Evolutionary conservation across 345 rosid species (phyloP), one percentile per base, ranked within the genome.

Genomic region (Euphorbia lathyris): DNA sequence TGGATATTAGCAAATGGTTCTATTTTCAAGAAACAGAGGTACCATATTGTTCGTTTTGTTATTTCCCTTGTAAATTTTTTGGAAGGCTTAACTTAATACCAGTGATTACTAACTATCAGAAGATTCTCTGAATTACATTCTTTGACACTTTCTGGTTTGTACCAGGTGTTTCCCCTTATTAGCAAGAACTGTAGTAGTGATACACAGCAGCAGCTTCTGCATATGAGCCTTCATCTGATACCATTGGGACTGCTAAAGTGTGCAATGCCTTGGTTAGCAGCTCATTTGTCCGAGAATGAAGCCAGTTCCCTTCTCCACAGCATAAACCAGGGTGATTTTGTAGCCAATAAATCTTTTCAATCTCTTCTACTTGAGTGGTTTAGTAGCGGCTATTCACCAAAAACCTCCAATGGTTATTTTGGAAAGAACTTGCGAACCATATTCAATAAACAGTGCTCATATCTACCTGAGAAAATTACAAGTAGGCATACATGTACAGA

Each of bases 211-310:
- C 83, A 72, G 74, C 89, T 87, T 65, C 73, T 89, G 20, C 84
- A 74, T 74, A 59, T 56, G 79, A 85, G 90, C 82, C 80, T 87
- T 65, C 81, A 77, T 71, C 78, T 85, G 68, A 80, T 93, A 83
- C 98, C 98, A 52, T 83, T 90, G 14, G 98, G 95, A 63, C 73
- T 90, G 76, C 80, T 93, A 2, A 83, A 85, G 76, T 88, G 90
- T 79, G 82, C 76, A 67, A 79, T 87, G 38, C 86, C 82, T 51
- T 93, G 97, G 96, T 88, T 90, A 68, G 85, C 89, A 57, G 50
- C 89, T 65, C 79, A 82, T 80, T 77, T 93, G 22, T 80, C 90
- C 20, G 86, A 80, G 72, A 79, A 72, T 48, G 90, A 87, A 63
- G 83, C 84, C 53, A 79, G 74, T 45, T 76, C 77, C 58, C 77